phyloP scores from a whole-genome alignment of 495 filamentous ascomycete genomes.

The Physcia stellaris region DNA sequence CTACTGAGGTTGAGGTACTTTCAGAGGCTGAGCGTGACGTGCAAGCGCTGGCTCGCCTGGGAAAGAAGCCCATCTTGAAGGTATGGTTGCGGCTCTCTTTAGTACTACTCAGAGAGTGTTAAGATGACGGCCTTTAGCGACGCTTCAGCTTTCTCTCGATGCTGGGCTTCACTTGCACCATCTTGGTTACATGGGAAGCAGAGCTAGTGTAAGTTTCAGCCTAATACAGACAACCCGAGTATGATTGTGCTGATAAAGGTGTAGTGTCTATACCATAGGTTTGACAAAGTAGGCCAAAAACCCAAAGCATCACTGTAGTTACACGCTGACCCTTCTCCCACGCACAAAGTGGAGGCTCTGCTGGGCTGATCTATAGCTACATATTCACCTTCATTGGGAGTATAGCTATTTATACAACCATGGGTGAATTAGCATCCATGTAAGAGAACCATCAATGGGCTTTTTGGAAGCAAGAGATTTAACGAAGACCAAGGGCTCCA shows the following conservation, averaged over 20 bases:
- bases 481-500: conserved; percentile 9
- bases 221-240: background rate
- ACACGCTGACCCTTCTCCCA: conserved; percentile 1
- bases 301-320: background rate
- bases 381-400: conserved; percentile 24
- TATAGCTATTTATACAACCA: conserved; percentile 18
- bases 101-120: background rate
- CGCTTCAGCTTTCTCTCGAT: conserved; percentile 36
- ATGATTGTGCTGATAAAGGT: background rate
- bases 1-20: conserved; percentile 5
- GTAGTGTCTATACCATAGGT: conserved; percentile 7
- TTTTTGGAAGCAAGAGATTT: background rate
- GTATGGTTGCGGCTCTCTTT: conserved; percentile 10
- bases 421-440: conserved; percentile 27
- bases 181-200: conserved; percentile 36
- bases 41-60: conserved; percentile 28
- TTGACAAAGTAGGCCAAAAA: conserved; percentile 7
- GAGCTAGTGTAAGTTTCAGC: conserved; percentile 4
- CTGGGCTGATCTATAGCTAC: conserved; percentile 25
- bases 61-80: conserved; percentile 36
- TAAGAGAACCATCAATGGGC: background rate
- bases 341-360: conserved; percentile 21
- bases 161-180: conserved; percentile 35
- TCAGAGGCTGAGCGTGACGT: conserved; percentile 20
- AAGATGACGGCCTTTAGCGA: conserved; percentile 19